phyloP scores from a whole-genome alignment of 2,329 filamentous ascomycete species.

The Davidsoniella australis region DNA sequence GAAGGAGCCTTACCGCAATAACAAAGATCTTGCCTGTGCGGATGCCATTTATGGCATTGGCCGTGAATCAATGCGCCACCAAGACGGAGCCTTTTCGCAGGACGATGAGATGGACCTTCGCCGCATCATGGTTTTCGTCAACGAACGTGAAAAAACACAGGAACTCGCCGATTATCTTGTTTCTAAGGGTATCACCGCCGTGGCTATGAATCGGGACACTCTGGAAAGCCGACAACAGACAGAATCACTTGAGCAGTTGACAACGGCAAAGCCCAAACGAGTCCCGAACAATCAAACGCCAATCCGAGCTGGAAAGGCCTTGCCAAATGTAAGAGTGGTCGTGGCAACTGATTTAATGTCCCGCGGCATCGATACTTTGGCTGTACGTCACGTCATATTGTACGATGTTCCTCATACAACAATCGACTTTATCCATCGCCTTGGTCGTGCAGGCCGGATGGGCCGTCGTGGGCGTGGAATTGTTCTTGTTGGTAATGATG shows the following conservation, averaged over 20 bases:
- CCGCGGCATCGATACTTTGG: constrained; percentile 82
- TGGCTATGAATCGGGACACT: constrained; percentile 72
- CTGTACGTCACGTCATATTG: constrained; percentile 77
- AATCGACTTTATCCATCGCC: constrained; percentile 93
- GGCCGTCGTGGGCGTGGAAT: constrained; percentile 75
- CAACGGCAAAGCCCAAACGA: constrained; percentile 26
- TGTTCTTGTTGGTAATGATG: constrained; percentile 76
- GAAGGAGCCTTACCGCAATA: constrained; percentile 82
- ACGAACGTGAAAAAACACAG: constrained; percentile 78
- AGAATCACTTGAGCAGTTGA: constrained; percentile 65
- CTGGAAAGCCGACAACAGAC: constrained; percentile 53
- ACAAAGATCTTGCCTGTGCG: constrained; percentile 82
- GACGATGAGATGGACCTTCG: constrained; percentile 42
- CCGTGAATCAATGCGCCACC: constrained; percentile 47
- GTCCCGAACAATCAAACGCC: constrained; percentile 23
- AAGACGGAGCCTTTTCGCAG: constrained; percentile 25
- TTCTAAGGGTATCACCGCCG: constrained; percentile 75
- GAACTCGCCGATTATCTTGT: constrained; percentile 64
- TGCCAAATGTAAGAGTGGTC: constrained; percentile 73
- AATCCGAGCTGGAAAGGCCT: constrained; percentile 27
- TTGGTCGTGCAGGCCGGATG: constrained; percentile 86
- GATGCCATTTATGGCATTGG: constrained; percentile 91
- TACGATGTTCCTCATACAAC: constrained; percentile 97
- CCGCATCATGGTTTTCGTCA: constrained; percentile 88
- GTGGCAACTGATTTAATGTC: constrained; percentile 90